phyloP scores from a whole-genome alignment of 495 filamentous ascomycete genomes.

The Elaphomyces granulatus region DNA sequence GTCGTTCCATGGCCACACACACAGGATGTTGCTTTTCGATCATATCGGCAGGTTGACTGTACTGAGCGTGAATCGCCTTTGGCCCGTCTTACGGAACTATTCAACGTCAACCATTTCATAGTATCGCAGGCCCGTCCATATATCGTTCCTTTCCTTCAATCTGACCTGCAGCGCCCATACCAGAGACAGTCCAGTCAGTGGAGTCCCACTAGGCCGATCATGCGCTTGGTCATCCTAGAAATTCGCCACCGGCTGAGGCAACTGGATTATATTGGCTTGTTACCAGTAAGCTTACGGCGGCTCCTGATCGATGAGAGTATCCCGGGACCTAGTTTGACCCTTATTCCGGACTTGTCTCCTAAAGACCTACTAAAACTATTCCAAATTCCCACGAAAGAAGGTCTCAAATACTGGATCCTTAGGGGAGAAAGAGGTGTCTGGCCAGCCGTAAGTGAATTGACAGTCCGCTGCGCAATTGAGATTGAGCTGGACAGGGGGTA shows the following conservation, averaged over 20 bases:
- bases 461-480: slow-evolving; percentile 74
- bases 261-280: slow-evolving; percentile 58
- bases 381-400: slow-evolving; percentile 61
- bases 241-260: slow-evolving; percentile 70
- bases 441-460: slow-evolving; percentile 77
- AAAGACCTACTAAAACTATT: slow-evolving; percentile 62
- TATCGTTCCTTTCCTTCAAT: slow-evolving; percentile 75
- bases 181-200: slow-evolving; percentile 43
- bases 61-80: slow-evolving; percentile 68
- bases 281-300: slow-evolving; percentile 54
- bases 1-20: slow-evolving; percentile 68
- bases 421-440: slow-evolving; percentile 79
- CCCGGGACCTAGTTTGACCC: slow-evolving; percentile 62
- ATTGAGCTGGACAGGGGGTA: slow-evolving; percentile 74
- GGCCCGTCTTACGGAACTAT: slow-evolving; percentile 71
- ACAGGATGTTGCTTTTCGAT: slow-evolving; percentile 49
- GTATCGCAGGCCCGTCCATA: slow-evolving; percentile 95
- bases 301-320: slow-evolving; percentile 81
- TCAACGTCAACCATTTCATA: slow-evolving; percentile 97
- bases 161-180: slow-evolving; percentile 64
- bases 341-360: slow-evolving; percentile 65
- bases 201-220: slow-evolving; percentile 45
- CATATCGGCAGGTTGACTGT: slow-evolving; percentile 54
- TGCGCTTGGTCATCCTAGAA: slow-evolving; percentile 58
- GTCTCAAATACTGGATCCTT: slow-evolving; percentile 72